Evolutionary conservation across 345 rosid genomes (phyloP).

Genomic region (Camelina hispida): DNA sequence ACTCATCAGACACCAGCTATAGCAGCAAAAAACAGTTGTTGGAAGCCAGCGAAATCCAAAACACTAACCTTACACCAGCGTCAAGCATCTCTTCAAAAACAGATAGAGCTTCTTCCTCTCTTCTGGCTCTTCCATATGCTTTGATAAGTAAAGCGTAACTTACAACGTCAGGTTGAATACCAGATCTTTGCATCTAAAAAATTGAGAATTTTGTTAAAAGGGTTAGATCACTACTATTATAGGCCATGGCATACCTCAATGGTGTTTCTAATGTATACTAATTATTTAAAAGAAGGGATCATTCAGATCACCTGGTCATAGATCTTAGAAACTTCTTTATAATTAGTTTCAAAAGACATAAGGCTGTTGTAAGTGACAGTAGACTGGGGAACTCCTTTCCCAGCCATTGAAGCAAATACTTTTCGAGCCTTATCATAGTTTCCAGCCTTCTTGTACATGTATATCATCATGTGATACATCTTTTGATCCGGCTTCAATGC

Average conservation of each 20-base stretch:
- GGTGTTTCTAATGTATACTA: not conserved
- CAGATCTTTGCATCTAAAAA: slow-evolving; percentile 94
- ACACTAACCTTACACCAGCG: slow-evolving; percentile 89
- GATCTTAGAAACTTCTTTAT: slow-evolving; percentile 95
- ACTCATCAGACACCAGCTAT: not conserved
- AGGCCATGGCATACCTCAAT: not conserved
- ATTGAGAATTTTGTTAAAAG: not conserved
- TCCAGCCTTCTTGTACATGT: slow-evolving; percentile 90
- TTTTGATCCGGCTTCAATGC: slow-evolving; percentile 87
- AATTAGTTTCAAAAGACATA: slow-evolving; percentile 88
- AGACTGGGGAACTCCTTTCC: slow-evolving; percentile 69
- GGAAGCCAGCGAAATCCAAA: not conserved
- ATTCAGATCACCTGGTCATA: slow-evolving; percentile 76
- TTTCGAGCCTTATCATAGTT: slow-evolving; percentile 82
- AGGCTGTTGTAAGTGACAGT: slow-evolving; percentile 89
- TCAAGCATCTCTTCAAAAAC: slow-evolving; percentile 98
- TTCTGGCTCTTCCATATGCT: slow-evolving; percentile 94
- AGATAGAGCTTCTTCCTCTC: slow-evolving; percentile 96
- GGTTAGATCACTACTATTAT: slow-evolving; percentile 23
- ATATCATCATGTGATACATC: slow-evolving; percentile 97
- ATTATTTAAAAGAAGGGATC: not conserved
- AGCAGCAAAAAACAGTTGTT: not conserved
- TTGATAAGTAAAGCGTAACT: slow-evolving; percentile 91
- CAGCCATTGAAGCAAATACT: slow-evolving; percentile 73
- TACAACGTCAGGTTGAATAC: slow-evolving; percentile 81